phyloP scores from a whole-genome alignment of 306 rosid species.

The Dalbergia oliveri region DNA sequence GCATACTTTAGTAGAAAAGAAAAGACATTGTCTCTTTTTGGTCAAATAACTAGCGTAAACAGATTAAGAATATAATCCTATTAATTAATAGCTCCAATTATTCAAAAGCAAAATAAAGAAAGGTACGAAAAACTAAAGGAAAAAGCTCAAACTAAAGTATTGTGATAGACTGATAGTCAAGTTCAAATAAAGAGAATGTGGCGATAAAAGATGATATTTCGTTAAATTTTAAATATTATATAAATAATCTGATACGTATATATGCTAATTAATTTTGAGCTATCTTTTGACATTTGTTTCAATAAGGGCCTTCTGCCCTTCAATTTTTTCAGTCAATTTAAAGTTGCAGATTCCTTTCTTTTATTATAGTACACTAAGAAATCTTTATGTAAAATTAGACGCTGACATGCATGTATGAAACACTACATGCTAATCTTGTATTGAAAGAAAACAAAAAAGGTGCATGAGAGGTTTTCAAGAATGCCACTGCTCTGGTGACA shows the following conservation, averaged over 20 bases:
- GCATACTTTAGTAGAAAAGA: neutral
- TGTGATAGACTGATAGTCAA: slow-evolving; percentile 27
- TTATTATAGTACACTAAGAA: neutral
- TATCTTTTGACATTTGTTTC: neutral
- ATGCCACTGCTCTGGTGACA: neutral
- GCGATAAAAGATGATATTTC: neutral
- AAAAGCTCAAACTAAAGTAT: neutral
- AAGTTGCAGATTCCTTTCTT: slow-evolving; percentile 13
- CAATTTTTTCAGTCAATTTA: neutral
- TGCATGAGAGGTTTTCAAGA: neutral
- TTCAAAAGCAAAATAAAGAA: neutral
- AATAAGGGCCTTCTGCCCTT: slow-evolving; percentile 4
- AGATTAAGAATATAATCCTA: neutral
- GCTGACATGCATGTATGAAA: neutral
- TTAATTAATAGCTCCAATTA: neutral
- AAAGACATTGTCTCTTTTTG: too few species aligned
- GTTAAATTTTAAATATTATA: neutral
- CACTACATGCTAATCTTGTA: neutral
- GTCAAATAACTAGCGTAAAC: neutral
- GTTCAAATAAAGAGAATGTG: slow-evolving; percentile 6
- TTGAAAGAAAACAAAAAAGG: neutral
- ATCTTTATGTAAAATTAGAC: neutral
- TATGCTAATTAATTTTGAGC: neutral
- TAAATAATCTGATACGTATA: neutral
- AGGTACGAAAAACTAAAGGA: neutral